Base-by-base conservation (phyloP, 169 alveolate genomes). In the Plasmodium reichenowi region DNA sequence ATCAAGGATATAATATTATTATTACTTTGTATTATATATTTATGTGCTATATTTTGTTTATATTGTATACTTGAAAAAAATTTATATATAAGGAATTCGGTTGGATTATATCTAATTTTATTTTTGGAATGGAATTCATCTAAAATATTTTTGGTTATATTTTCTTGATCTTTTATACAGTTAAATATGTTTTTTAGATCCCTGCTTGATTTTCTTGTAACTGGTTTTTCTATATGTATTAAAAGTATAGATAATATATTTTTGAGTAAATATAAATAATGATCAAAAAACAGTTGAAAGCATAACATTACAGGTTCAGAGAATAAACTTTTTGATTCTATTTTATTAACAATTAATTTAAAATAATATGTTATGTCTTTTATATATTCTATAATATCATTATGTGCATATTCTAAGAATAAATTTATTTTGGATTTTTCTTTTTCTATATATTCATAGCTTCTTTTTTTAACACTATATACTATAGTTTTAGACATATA, bases 241-340 rank as follows among this genome's bases (percentile, higher is more conserved):
- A 48, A 9, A 3, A 63, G 43, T 4, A 24, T 13, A 38, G 47
- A 15, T 56, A 76, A 0, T 13, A 48, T 32, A 48, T 45, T 52
- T 29, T 47, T 67, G 17, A 76, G 2, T 56, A 38, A 9, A 17
- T 29, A 12, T 56, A 24, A 8, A 56, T 76, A 76, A 58, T 76
- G 50, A 9, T 76, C 76, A 58, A 62, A 76, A 76, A 76, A 76
- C 15, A 76, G 54, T 2, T 66, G 50, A 58, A 63, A 76, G 20
- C 50, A 76, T 63, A 63, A 63, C 24, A 47, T 17, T 15, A 45
- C 88, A 15, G 75, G 29, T 24, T 63, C 76, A 64, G 26, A 24
- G 50, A 63, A 76, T 63, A 76, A 47, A 17, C 32, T 13, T 47
- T 62, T 68, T 56, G 32, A 8, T 9, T 52, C 3, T 1, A 58